Conservation (phyloP, 106 monocot genomes). For the Dendrobium nobile region DNA sequence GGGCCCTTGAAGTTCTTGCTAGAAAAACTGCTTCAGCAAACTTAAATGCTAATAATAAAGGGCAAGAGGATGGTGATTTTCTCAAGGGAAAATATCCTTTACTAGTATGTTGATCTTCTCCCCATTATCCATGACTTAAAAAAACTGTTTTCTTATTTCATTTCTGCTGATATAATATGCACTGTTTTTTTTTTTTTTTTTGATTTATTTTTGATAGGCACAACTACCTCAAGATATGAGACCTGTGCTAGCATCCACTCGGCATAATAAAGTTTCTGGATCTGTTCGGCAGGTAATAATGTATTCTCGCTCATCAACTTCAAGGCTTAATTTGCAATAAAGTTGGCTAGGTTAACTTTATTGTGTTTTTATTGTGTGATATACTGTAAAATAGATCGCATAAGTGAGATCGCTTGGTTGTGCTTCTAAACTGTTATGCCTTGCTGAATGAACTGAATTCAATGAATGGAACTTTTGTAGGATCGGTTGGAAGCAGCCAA, state of each 20-base stretch:
- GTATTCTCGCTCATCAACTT: neutral
- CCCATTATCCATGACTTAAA: neutral
- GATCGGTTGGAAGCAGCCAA: neutral
- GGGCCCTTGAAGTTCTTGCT: conserved; percentile 90
- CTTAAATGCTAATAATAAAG: conserved; percentile 27
- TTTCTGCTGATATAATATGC: neutral
- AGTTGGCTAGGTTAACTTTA: neutral
- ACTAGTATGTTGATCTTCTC: conserved; percentile 45
- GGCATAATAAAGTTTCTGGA: conserved; percentile 59
- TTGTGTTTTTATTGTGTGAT: neutral
- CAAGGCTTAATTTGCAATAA: neutral
- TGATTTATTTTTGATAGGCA: conserved; percentile 39
- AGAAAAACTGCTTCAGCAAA: conserved; percentile 48
- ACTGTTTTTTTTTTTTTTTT: neutral
- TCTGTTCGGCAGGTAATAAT: conserved; percentile 75
- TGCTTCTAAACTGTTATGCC: neutral
- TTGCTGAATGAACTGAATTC: neutral
- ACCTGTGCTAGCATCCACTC: conserved; percentile 38
- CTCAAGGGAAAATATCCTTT: conserved; percentile 74
- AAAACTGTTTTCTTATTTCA: neutral
- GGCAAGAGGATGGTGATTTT: conserved; percentile 28
- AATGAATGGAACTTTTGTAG: neutral
- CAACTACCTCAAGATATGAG: conserved; percentile 78
- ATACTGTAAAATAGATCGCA: neutral
- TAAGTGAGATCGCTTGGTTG: neutral